phyloP scores from a whole-genome alignment of 306 rosid species.

The Hippophae tibetana region DNA sequence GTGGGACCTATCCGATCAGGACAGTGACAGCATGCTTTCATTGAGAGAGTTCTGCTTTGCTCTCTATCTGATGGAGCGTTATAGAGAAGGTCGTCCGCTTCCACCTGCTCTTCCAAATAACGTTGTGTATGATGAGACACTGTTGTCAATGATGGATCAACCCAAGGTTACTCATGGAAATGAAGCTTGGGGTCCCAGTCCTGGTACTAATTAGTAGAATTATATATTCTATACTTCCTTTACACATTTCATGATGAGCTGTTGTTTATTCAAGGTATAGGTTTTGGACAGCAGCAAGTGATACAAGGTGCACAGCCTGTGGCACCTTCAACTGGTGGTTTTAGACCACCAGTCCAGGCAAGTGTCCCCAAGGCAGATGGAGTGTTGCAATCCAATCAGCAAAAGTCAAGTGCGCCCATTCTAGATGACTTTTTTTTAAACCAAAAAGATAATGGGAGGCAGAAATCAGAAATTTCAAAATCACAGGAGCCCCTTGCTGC shows the following conservation, averaged over 20 bases:
- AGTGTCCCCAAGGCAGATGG: conserved; percentile 31
- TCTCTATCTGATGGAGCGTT: conserved; percentile 89
- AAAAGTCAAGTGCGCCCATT: conserved; percentile 37
- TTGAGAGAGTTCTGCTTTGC: conserved; percentile 88
- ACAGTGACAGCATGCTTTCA: conserved; percentile 94
- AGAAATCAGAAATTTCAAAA: conserved; percentile 26
- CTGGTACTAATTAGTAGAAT: conserved; percentile 33
- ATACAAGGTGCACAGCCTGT: conserved; percentile 42
- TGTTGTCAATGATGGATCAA: conserved; percentile 74
- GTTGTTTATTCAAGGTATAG: conserved; percentile 25
- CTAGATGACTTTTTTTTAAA: conserved; percentile 49
- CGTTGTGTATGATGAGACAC: conserved; percentile 64
- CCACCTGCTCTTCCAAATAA: conserved; percentile 67
- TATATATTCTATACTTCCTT: conserved; percentile 9
- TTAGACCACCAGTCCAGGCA: conserved; percentile 43
- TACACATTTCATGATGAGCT: conserved; percentile 14
- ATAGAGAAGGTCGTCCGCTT: conserved; percentile 81
- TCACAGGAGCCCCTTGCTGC: conserved; percentile 31
- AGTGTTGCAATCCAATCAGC: conserved; percentile 40
- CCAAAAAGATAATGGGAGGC: conserved; percentile 36
- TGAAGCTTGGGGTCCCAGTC: conserved; percentile 58
- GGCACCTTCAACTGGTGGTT: conserved; percentile 42
- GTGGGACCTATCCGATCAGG: conserved; percentile 98
- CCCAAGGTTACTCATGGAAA: conserved; percentile 46
- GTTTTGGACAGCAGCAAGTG: conserved; percentile 70